Conservation (phyloP, 306 rosid species). For the Oemleria cerasiformis region DNA sequence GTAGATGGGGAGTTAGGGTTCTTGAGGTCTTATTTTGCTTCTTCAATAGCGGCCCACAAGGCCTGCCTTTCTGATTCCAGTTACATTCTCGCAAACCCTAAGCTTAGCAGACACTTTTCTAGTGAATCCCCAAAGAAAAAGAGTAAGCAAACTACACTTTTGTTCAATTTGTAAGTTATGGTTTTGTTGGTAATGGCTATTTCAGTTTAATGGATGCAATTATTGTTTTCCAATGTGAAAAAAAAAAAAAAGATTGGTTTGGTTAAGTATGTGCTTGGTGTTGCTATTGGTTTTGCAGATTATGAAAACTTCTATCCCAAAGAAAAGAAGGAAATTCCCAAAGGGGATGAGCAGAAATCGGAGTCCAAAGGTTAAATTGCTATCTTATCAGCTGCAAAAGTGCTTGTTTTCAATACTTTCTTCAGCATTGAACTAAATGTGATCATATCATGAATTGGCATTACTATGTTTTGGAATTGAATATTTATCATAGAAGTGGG, state of each 20-base stretch:
- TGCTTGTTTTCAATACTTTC: neutral
- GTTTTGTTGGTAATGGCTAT: neutral
- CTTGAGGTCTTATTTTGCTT: slow-evolving; percentile 49
- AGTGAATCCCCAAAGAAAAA: slow-evolving; percentile 84
- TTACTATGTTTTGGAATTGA: slow-evolving; percentile 18
- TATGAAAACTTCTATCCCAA: slow-evolving; percentile 88
- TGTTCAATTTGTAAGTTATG: neutral
- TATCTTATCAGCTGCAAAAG: neutral
- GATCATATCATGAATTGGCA: neutral
- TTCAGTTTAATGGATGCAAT: neutral
- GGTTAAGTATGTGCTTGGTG: neutral
- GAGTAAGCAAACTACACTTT: slow-evolving; percentile 45
- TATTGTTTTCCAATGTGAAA: neutral
- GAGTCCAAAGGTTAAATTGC: slow-evolving; percentile 70
- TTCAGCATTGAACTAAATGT: neutral
- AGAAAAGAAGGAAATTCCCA: slow-evolving; percentile 79
- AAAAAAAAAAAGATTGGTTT: neutral
- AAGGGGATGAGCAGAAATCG: slow-evolving; percentile 62
- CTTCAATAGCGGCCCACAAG: slow-evolving; percentile 40
- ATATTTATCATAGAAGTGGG: slow-evolving; percentile 12
- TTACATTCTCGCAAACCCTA: slow-evolving; percentile 56
- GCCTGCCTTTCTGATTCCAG: slow-evolving; percentile 40
- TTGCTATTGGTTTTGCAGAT: slow-evolving; percentile 39
- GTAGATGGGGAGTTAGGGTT: slow-evolving; percentile 56
- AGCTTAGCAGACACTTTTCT: slow-evolving; percentile 55